These are phyloP conservation scores for Histomonas meleagridis DNA, from an alignment of 208 protist genomes.

Conservation along the genomic window DNA sequence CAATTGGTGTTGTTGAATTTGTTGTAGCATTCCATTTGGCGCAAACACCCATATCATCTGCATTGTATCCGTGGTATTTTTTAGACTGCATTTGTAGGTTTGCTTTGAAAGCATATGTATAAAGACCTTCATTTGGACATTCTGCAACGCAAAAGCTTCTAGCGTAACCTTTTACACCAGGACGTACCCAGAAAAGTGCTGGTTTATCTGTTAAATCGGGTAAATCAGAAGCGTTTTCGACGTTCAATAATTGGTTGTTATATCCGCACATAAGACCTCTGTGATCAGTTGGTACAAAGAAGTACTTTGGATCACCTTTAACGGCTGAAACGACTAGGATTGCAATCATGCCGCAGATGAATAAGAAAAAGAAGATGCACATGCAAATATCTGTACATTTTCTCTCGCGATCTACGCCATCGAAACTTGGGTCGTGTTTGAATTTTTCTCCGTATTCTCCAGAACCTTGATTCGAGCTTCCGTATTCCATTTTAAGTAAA, in stretches of 20 bases:
- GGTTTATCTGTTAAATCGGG: background rate
- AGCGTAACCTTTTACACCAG: background rate
- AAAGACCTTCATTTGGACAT: background rate
- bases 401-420: background rate
- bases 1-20: background rate
- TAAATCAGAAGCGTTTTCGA: background rate
- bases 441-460: too few species aligned
- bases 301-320: background rate
- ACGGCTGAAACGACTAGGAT: background rate
- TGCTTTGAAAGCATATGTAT: background rate
- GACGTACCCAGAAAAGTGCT: background rate
- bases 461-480: too few species aligned
- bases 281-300: background rate
- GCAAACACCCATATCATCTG: background rate
- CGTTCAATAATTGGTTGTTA: background rate
- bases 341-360: slow-evolving; percentile 2
- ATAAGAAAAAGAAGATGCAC: background rate
- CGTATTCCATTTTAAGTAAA: too few species aligned
- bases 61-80: too few species aligned
- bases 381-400: slow-evolving; percentile 5
- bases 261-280: background rate
- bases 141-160: background rate
- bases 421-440: background rate
- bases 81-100: too few species aligned
- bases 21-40: background rate